Percentiles rank a stretch among this genome's conserved stretches.
Evolutionary conservation across 2,329 filamentous ascomycete species (phyloP).

Genomic region (Corniculantispora saksenae): DNA sequence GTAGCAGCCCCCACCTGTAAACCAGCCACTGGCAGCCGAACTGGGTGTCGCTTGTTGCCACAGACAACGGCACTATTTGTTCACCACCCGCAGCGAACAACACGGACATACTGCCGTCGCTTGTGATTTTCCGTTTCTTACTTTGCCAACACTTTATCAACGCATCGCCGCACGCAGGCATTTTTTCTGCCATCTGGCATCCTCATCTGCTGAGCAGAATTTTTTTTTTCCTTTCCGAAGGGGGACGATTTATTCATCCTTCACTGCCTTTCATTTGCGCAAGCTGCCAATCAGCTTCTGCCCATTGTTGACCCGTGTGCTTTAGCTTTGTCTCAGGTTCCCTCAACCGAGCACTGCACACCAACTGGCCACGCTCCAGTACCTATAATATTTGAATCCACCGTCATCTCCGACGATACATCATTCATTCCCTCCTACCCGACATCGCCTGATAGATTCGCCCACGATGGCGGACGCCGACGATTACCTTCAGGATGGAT

Average conservation of each 20-base stretch:
- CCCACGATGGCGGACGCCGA: slow-evolving; percentile 65
- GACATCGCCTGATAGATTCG: neutral
- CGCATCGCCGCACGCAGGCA: neutral
- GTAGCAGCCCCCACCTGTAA: too few relatives aligned
- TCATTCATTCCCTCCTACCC: neutral
- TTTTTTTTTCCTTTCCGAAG: neutral
- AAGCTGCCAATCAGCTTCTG: neutral
- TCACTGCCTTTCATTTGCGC: neutral
- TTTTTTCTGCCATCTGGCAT: slow-evolving; percentile 1
- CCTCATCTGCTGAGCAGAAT: slow-evolving; percentile 8
- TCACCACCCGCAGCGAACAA: slow-evolving; percentile 22
- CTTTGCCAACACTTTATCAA: neutral
- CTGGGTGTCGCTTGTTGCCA: slow-evolving; percentile 36
- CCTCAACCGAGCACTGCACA: neutral
- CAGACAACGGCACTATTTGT: slow-evolving; percentile 39
- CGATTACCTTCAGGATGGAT: slow-evolving; percentile 83
- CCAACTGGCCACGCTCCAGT: slow-evolving; percentile 2
- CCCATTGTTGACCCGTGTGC: slow-evolving; percentile 13
- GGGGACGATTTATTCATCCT: neutral
- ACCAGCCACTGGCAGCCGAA: too few relatives aligned
- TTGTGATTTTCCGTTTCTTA: neutral
- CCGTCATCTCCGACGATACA: neutral
- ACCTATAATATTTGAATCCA: neutral
- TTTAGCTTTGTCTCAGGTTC: slow-evolving; percentile 18
- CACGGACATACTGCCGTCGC: neutral